A percentile compares a stretch with the other conserved stretches of the same genome.
These are phyloP conservation scores for Cocos nucifera DNA, from an alignment of 176 grass and related monocot genomes.

Conservation along the genomic window DNA sequence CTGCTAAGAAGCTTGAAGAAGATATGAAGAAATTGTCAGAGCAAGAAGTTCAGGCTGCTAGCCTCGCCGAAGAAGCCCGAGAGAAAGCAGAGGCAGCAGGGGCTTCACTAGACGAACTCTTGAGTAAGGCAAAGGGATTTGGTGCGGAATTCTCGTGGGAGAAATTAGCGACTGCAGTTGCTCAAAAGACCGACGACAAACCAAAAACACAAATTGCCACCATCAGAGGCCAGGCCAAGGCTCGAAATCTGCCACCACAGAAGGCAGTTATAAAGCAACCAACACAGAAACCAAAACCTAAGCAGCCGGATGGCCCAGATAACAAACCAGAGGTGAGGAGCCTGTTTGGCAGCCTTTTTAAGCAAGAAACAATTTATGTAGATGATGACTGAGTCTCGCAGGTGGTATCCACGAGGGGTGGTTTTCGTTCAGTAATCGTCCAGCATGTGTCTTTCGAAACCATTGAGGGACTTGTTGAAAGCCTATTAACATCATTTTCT, in stretches of 20 bases:
- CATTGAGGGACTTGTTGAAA: too few relatives aligned
- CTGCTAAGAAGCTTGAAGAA: constrained; percentile 28
- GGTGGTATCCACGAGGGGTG: too few relatives aligned
- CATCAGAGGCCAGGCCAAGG: constrained; percentile 64
- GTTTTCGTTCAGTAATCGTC: too few relatives aligned
- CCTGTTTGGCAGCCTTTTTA: constrained; percentile 79
- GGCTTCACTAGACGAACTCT: constrained; percentile 36
- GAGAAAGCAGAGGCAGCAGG: constrained; percentile 17
- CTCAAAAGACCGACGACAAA: constrained; percentile 26
- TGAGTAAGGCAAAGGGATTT: constrained; percentile 48
- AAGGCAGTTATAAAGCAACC: constrained; percentile 66
- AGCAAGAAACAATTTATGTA: constrained; percentile 79
- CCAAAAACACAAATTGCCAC: constrained; percentile 65
- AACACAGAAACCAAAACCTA: constrained; percentile 30
- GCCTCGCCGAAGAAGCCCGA: constrained; percentile 7
- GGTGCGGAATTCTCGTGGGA: constrained; percentile 55
- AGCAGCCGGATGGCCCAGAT: constrained; percentile 26
- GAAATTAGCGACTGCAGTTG: constrained; percentile 30
- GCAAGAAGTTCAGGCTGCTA: constrained; percentile 5
- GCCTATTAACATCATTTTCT: too few relatives aligned
- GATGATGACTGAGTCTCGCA: constrained; percentile 54
- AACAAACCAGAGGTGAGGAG: constrained; percentile 46
- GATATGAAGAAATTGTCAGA: constrained; percentile 12
- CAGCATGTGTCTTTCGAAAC: too few relatives aligned
- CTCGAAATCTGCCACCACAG: constrained; percentile 59